Base-by-base conservation (phyloP, 2,329 filamentous ascomycete genomes). In the Colletotrichum phormii region DNA sequence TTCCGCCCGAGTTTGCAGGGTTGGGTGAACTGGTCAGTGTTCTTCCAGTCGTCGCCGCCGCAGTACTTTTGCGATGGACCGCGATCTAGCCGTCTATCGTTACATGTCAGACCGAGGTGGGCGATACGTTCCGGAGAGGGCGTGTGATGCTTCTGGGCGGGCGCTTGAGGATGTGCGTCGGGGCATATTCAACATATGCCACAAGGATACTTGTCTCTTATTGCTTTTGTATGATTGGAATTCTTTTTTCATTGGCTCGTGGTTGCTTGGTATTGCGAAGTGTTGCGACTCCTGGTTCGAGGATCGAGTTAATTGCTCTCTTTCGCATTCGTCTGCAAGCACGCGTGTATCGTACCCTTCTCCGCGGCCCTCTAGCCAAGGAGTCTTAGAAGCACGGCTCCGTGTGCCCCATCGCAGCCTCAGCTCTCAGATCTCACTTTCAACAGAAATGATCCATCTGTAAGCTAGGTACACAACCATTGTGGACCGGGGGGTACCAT, bases 11-110 rank as follows among this genome's bases (percentile, higher is more conserved):
- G 74, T 94, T 87, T 84, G 92, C 92, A 0, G 93, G 91, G 0
- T 77, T 95, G 9, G 93, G 93, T 0, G 93, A 95, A 82, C 79
- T 95, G 37, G 91, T 94, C 0, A 95, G 93, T 77, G 91, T 95
- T 0, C 70, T 94, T 78, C 93, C 93, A 0, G 92, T 95, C 3
- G 87, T 94, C 75, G 78, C 84, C 6, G 87, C 87, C 55, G 91
- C 90, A 0, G 82, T 89, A 75, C 81, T 83, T 70, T 77, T 90
- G 77, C 81, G 80, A 55, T 88, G 82, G 82, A 76, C 78, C 42
- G 80, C 76, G 72, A 74, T 82, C 53, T 83, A 76, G 49, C 18
- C 11, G 9, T 13, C 7, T 15, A 31, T 11, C 13, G 12, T 22
- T 29, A 15, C n/a, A 12, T 51, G 35, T 18, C n/a, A 29, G 15